phyloP scores from a whole-genome alignment of 228 moss, liverwort and hornwort species.

The Sphagnum fallax region DNA sequence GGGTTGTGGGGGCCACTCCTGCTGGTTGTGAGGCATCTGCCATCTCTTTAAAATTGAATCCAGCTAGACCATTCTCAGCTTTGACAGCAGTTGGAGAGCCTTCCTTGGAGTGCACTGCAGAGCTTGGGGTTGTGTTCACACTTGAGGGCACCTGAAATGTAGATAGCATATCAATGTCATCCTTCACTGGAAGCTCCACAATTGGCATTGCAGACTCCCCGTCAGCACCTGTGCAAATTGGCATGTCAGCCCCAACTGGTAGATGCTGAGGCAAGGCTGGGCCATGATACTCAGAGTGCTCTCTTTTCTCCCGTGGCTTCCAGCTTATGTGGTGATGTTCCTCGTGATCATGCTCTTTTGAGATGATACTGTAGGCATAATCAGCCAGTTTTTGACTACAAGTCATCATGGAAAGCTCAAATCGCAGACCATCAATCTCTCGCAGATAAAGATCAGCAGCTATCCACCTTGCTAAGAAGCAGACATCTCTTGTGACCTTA shows the following conservation, averaged over 20 bases:
- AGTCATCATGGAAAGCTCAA: conserved; percentile 73
- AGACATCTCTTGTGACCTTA: conserved; percentile 80
- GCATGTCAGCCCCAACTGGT: conserved; percentile 71
- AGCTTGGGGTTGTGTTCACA: conserved; percentile 42
- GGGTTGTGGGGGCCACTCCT: conserved; percentile 17
- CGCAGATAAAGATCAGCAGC: conserved; percentile 78
- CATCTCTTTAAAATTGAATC: conserved; percentile 36
- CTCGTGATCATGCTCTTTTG: conserved; percentile 69
- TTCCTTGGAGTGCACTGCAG: conserved; percentile 58
- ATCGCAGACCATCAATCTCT: conserved; percentile 77
- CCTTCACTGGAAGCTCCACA: conserved; percentile 63
- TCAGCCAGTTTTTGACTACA: conserved; percentile 75
- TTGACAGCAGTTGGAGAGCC: conserved; percentile 48
- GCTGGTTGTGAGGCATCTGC: conserved; percentile 16
- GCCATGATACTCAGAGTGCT: conserved; percentile 56
- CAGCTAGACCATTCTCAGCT: conserved; percentile 11
- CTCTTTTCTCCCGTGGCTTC: conserved; percentile 53
- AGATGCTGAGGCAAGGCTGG: conserved; percentile 63
- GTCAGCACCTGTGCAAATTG: conserved; percentile 58
- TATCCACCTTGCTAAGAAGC: conserved; percentile 82
- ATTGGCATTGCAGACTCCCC: conserved; percentile 73
- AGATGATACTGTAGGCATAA: conserved; percentile 62
- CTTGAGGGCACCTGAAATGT: conserved; percentile 41
- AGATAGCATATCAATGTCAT: conserved; percentile 45
- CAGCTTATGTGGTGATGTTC: conserved; percentile 75